Conservation (phyloP, 768 basidiomycete genomes). For the Boletus barrowsii region DNA sequence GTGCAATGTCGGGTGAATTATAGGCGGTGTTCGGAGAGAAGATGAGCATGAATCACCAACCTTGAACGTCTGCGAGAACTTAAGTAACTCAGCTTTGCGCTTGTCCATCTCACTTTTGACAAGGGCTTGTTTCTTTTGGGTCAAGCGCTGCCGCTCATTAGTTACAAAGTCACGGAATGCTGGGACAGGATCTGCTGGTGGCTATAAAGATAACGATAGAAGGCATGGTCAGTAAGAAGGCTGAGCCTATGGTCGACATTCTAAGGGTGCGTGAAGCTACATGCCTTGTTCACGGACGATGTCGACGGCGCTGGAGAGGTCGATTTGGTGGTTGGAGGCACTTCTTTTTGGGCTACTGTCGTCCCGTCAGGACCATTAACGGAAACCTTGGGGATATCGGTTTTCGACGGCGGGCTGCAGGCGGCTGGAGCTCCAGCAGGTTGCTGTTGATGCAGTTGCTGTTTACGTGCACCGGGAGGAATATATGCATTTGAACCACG, state of each 20-base stretch:
- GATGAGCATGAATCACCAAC: constrained; percentile 39
- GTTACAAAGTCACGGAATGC: constrained; percentile 93
- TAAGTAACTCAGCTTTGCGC: constrained; percentile 87
- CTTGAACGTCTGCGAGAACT: constrained; percentile 94
- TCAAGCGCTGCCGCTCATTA: constrained; percentile 84
- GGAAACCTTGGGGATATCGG: constrained; percentile 68
- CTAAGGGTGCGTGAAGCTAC: constrained; percentile 2
- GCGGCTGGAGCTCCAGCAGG: constrained; percentile 30
- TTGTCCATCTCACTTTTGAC: constrained; percentile 94
- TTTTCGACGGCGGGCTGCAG: constrained; percentile 26
- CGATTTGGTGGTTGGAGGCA: constrained; percentile 50
- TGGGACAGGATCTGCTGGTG: constrained; percentile 70
- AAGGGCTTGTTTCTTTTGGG: constrained; percentile 86
- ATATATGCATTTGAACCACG: constrained; percentile 89
- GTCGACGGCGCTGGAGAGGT: constrained; percentile 61
- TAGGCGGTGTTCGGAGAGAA: not conserved
- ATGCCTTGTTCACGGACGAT: constrained; percentile 50
- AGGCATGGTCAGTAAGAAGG: constrained; percentile 6
- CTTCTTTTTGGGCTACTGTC: constrained; percentile 41
- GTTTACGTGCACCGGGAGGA: constrained; percentile 83
- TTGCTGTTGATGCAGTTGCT: constrained; percentile 32
- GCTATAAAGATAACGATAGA: constrained; percentile 35
- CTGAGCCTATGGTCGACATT: not conserved
- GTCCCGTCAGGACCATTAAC: constrained; percentile 77
- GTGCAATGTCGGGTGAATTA: not conserved